phyloP scores from a whole-genome alignment of 2,329 filamentous ascomycete species.

The Colletotrichum sp. region DNA sequence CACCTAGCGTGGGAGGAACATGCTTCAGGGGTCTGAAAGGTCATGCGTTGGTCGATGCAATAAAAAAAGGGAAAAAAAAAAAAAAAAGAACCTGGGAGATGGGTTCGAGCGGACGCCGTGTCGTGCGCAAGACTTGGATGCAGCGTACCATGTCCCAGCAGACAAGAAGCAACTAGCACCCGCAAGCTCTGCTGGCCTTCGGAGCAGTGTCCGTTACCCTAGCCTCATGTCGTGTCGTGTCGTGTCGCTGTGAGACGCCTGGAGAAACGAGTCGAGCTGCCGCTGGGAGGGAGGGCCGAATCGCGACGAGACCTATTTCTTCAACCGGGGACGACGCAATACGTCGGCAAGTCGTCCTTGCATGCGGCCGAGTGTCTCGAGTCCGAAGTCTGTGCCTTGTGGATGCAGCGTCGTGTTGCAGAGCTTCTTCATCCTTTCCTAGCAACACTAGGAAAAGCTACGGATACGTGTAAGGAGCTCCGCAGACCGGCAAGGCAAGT shows the following conservation, averaged over 20 bases:
- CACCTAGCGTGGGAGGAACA: background rate
- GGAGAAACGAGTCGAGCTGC: background rate
- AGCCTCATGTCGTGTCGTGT: background rate
- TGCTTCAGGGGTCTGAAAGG: conserved; percentile 7
- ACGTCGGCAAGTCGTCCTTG: background rate
- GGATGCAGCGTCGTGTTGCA: background rate
- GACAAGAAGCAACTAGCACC: background rate
- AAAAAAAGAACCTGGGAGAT: background rate
- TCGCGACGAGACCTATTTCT: background rate
- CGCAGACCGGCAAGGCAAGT: background rate
- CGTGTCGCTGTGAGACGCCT: background rate
- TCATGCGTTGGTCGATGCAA: conserved; percentile 5
- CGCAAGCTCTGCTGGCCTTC: background rate
- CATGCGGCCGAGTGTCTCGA: background rate
- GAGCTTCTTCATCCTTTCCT: background rate
- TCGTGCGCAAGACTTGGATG: background rate
- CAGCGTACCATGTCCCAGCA: background rate
- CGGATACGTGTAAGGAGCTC: background rate
- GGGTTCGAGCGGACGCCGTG: background rate
- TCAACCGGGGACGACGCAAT: background rate
- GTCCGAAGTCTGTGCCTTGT: background rate
- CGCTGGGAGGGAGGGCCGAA: background rate
- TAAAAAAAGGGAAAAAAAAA: background rate
- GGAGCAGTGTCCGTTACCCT: conserved; percentile 13
- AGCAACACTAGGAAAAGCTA: background rate